A percentile compares a stretch with the other conserved stretches of the same genome.
Evolutionary conservation across 1,284 basidiomycete genomes (phyloP).

Genomic region (Cutaneotrichosporon sp.): DNA sequence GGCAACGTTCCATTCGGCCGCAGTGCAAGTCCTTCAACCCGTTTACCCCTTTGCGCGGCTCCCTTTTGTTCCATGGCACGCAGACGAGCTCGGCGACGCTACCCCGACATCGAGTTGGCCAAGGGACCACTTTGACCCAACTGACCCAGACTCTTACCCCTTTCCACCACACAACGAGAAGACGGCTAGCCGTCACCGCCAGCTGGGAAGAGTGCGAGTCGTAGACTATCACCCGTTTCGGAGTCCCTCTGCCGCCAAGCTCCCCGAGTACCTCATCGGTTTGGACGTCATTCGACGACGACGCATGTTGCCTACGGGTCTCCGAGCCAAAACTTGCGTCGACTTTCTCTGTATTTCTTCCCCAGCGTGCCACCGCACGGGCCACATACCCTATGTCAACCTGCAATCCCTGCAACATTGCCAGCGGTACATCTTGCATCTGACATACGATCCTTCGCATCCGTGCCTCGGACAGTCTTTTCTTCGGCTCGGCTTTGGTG

Average conservation of each 20-base stretch:
- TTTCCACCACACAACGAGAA: not conserved
- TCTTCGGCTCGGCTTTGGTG: not conserved
- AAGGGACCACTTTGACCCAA: not conserved
- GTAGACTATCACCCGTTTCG: conserved; percentile 1
- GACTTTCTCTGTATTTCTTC: not conserved
- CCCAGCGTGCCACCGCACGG: not conserved
- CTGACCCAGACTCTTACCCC: not conserved
- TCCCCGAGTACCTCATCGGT: not conserved
- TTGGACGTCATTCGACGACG: not conserved
- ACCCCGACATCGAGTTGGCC: not conserved
- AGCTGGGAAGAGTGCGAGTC: not conserved
- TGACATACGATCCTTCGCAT: not conserved
- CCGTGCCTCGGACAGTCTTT: not conserved
- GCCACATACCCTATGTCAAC: not conserved
- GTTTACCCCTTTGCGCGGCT: not conserved
- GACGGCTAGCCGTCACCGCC: not conserved
- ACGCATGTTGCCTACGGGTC: not conserved
- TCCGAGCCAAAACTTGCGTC: not conserved
- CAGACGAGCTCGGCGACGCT: not conserved
- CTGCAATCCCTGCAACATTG: not conserved
- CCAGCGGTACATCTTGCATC: not conserved
- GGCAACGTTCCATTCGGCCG: not conserved
- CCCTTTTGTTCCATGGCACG: not conserved
- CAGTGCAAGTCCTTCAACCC: not conserved
- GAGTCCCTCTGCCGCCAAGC: not conserved